Base-by-base conservation (phyloP, 1,139 yeast species). In the Taiozyma onychis region DNA sequence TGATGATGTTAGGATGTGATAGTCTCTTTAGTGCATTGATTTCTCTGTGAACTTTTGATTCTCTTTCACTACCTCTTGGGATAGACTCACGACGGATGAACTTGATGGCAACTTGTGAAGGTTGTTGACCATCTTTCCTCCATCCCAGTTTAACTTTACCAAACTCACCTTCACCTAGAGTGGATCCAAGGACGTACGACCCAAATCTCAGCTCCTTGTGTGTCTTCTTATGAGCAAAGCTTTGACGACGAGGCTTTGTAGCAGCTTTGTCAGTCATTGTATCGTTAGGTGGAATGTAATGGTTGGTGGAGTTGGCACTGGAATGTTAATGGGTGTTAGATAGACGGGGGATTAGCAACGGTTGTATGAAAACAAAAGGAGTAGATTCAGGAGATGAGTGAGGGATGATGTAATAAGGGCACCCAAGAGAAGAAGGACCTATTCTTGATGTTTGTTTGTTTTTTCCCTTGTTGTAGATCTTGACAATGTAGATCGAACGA, bases 111-210 rank as follows among this genome's bases (percentile, higher is more conserved):
- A 91, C 97, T 70, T 89, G 95, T 49, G 86, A 81, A 6, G 95
- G 90, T 45, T 75, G 77, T 56, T 75, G 73, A 37, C 90, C 90
- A 62, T 85, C 93, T 66, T 85, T 85, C 51, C 96, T 75, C 97
- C 97, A 91, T 21, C 97, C 98, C n/a, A 93, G 75, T 67, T 91
- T 93, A 54, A 93, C 99, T 68, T 91, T 91, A 52, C 98, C 99
- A 67, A 93, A 93, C 66, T 93, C 98, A 44, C 99, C 99, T 70
- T 91, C 97, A 41, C 99, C 99, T n/a, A 93, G 72, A 1, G 98
- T 91, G 22, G 96, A 85, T 4, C 98, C 98, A 8, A 93, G 76
- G 37, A 88, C 80, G 64, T 91, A 93, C 39, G 88, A 83, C 37
- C 98, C 98, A 65, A 93, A 90, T 44, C 91, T 75, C 53, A 80